A percentile compares a stretch with the other conserved stretches of the same genome.
These are phyloP conservation scores for Helminthosporium solani DNA, from an alignment of 2,329 filamentous ascomycete genomes.

Conservation along the genomic window DNA sequence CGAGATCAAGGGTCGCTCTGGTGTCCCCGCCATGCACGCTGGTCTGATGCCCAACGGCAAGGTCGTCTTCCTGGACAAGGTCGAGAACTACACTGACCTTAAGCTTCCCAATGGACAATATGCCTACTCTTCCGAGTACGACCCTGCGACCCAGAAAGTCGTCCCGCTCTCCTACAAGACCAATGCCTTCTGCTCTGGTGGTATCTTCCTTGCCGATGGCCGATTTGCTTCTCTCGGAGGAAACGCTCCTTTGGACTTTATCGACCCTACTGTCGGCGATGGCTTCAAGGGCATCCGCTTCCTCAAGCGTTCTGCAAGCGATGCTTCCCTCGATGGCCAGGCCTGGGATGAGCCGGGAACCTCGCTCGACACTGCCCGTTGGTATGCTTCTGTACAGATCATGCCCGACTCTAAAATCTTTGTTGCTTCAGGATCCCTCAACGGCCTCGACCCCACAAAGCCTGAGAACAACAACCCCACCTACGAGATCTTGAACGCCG, in stretches of 20 bases:
- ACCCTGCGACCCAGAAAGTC: conserved; percentile 52
- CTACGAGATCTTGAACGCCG: conserved; percentile 58
- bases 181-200: conserved; percentile 63
- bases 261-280: conserved; percentile 60
- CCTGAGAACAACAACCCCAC: conserved; percentile 63
- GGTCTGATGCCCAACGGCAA: conserved; percentile 60
- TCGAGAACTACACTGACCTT: conserved; percentile 62
- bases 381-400: conserved; percentile 63
- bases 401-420: conserved; percentile 59
- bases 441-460: conserved; percentile 57
- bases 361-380: conserved; percentile 56
- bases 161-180: conserved; percentile 55
- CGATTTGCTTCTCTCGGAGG: conserved; percentile 58
- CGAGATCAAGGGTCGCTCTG: conserved; percentile 54
- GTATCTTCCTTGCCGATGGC: conserved; percentile 60
- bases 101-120: conserved; percentile 56
- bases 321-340: conserved; percentile 50
- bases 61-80: conserved; percentile 63
- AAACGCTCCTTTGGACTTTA: conserved; percentile 56
- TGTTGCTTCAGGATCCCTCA: conserved; percentile 61
- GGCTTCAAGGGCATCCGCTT: conserved; percentile 61
- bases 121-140: conserved; percentile 62
- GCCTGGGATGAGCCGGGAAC: conserved; percentile 59
- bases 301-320: conserved; percentile 49
- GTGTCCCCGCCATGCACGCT: conserved; percentile 65